Conservation (phyloP, 202 grass and related monocot genomes). For the Schoenoplectus tabernaemontani region DNA sequence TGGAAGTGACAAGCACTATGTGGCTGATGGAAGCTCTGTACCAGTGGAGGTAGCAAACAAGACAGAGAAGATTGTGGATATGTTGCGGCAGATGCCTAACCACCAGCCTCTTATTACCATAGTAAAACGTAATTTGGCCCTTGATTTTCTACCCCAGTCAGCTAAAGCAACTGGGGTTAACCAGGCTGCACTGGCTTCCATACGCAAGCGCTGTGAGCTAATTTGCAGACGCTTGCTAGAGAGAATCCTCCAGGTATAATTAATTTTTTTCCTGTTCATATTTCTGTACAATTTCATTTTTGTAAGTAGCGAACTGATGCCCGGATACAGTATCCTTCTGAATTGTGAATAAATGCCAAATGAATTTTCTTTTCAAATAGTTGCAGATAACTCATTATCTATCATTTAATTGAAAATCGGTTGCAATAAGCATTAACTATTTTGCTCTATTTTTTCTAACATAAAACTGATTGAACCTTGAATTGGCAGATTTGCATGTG, state of each 20-base stretch:
- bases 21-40: constrained; percentile 97
- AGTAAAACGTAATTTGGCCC: constrained; percentile 68
- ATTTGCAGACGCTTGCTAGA: constrained; percentile 89
- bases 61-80: constrained; percentile 98
- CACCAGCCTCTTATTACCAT: constrained; percentile 88
- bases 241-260: constrained; percentile 96
- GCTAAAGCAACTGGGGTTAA: constrained; percentile 82
- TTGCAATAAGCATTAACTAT: not conserved
- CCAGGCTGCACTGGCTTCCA: constrained; percentile 49
- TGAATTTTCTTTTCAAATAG: constrained; percentile 20
- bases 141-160: constrained; percentile 97
- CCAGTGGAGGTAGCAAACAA: constrained; percentile 91
- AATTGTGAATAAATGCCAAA: constrained; percentile 11
- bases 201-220: constrained; percentile 75
- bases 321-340: not conserved
- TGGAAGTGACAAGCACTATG: constrained; percentile 84
- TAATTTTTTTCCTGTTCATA: not conserved
- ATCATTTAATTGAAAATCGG: not conserved
- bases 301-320: not conserved
- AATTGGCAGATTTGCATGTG: not conserved
- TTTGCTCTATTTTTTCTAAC: not conserved
- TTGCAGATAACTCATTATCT: not conserved
- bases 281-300: not conserved
- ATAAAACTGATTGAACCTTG: not conserved
- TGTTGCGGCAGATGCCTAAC: constrained; percentile 93